Evolutionary conservation across 176 grass and related monocot species (phyloP).

Genomic region (Triticum urartu): DNA sequence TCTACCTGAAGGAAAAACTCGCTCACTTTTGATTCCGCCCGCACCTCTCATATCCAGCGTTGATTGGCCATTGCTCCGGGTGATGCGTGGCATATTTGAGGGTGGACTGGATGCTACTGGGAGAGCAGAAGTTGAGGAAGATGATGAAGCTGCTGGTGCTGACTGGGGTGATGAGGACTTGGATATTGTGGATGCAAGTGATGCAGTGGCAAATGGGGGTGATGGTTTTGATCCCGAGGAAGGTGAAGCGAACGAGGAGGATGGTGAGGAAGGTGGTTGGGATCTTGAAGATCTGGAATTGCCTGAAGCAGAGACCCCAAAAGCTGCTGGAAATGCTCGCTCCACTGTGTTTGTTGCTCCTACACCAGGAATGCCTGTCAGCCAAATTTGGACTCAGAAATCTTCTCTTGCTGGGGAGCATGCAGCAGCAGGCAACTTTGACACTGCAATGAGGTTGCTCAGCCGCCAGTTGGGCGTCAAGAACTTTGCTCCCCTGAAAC

Average conservation of each 20-base stretch:
- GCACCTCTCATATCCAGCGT: constrained; percentile 56
- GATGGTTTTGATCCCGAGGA: constrained; percentile 59
- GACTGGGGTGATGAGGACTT: constrained; percentile 95
- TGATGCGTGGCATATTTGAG: constrained; percentile 92
- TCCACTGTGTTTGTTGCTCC: constrained; percentile 71
- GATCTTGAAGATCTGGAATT: constrained; percentile 96
- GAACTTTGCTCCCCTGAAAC: constrained; percentile 83
- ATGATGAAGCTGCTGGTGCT: constrained; percentile 73
- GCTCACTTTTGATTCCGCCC: constrained; percentile 74
- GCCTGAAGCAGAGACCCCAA: constrained; percentile 78
- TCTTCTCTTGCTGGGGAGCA: constrained; percentile 97
- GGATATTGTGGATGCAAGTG: constrained; percentile 77
- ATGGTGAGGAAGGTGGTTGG: constrained; percentile 81
- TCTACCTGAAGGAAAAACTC: constrained; percentile 65
- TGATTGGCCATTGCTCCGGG: constrained; percentile 96
- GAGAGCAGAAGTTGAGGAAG: constrained; percentile 64
- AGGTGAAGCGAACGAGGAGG: constrained; percentile 63
- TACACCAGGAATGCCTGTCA: constrained; percentile 85
- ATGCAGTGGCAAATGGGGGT: constrained; percentile 64
- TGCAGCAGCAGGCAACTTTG: constrained; percentile 86
- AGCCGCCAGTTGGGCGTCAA: constrained; percentile 90
- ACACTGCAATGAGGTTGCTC: constrained; percentile 89
- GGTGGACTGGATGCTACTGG: constrained; percentile 76
- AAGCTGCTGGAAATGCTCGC: constrained; percentile 40
- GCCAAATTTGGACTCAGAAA: constrained; percentile 94